Conservation (phyloP, 1,284 basidiomycete genomes). For the Sporisorium scitamineum region DNA sequence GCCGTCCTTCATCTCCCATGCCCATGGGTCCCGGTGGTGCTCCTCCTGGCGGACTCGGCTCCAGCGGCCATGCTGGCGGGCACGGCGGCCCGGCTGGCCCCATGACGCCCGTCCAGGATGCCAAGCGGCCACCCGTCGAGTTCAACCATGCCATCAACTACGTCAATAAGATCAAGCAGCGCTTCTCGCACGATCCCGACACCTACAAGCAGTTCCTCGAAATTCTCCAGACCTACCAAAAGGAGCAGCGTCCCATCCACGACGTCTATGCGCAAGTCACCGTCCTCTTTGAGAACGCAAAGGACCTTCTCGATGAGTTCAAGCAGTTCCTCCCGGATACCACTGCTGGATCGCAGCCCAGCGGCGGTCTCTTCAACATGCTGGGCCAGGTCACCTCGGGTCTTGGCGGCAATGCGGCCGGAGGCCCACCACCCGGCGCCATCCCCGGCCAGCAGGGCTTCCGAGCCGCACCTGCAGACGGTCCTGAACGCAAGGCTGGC, state of each 20-base stretch:
- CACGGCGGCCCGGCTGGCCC: slow-evolving; percentile 37
- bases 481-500: slow-evolving; percentile 73
- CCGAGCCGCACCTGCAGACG: slow-evolving; percentile 61
- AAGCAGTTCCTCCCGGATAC: slow-evolving; percentile 91
- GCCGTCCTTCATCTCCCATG: slow-evolving; percentile 48
- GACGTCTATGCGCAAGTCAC: slow-evolving; percentile 95
- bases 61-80: slow-evolving; percentile 24
- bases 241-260: slow-evolving; percentile 87
- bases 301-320: slow-evolving; percentile 93
- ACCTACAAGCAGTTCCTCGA: slow-evolving; percentile 99
- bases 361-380: slow-evolving; percentile 70
- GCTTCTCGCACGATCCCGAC: slow-evolving; percentile 89
- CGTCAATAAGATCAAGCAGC: slow-evolving; percentile 97
- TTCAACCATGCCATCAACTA: slow-evolving; percentile 99
- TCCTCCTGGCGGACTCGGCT: slow-evolving; percentile 25
- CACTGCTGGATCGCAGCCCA: slow-evolving; percentile 53
- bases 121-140: slow-evolving; percentile 74
- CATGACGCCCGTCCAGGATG: slow-evolving; percentile 47
- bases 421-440: slow-evolving; percentile 32
- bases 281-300: slow-evolving; percentile 88
- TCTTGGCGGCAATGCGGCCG: slow-evolving; percentile 38
- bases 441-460: slow-evolving; percentile 33
- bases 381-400: slow-evolving; percentile 69
- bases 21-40: slow-evolving; percentile 43
- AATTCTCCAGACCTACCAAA: slow-evolving; percentile 96